Percentiles rank a stretch among this genome's conserved stretches.
phyloP scores from a whole-genome alignment of 371 early-diverging fungal genomes.

The Synchytrium microbalum region DNA sequence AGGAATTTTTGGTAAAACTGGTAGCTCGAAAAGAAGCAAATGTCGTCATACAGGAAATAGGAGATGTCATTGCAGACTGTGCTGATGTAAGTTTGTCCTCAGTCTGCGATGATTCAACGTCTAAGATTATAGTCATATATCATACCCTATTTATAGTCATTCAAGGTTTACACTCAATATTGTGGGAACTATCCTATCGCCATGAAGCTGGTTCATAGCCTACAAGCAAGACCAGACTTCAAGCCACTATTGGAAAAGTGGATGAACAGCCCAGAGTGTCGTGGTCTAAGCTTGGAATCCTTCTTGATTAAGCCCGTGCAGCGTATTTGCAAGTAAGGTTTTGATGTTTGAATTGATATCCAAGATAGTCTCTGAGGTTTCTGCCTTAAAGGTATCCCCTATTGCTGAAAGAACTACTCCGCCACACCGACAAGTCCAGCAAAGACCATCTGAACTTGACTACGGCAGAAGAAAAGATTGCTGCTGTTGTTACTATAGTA shows the following conservation, averaged over 20 bases:
- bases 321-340: conserved; percentile 42
- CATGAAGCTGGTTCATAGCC: conserved; percentile 33
- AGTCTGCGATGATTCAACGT: conserved; percentile 1
- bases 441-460: conserved; percentile 28
- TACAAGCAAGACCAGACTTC: conserved; percentile 26
- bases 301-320: conserved; percentile 50
- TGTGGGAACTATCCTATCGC: conserved; percentile 43
- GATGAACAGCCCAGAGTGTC: conserved; percentile 31
- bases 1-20: conserved; percentile 28
- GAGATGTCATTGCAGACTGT: conserved; percentile 28
- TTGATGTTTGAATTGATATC: neutral
- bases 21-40: conserved; percentile 24
- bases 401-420: conserved; percentile 35
- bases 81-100: conserved; percentile 20
- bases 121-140: neutral
- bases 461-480: conserved; percentile 34
- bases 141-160: conserved; percentile 14
- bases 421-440: conserved; percentile 29
- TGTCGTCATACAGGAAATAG: conserved; percentile 24
- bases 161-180: conserved; percentile 37
- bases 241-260: conserved; percentile 24
- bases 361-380: neutral
- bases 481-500: conserved; percentile 36
- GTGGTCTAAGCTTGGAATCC: conserved; percentile 43
- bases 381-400: conserved; percentile 34